Conservation (phyloP, 1,139 yeast species). For the Taphrina populina region DNA sequence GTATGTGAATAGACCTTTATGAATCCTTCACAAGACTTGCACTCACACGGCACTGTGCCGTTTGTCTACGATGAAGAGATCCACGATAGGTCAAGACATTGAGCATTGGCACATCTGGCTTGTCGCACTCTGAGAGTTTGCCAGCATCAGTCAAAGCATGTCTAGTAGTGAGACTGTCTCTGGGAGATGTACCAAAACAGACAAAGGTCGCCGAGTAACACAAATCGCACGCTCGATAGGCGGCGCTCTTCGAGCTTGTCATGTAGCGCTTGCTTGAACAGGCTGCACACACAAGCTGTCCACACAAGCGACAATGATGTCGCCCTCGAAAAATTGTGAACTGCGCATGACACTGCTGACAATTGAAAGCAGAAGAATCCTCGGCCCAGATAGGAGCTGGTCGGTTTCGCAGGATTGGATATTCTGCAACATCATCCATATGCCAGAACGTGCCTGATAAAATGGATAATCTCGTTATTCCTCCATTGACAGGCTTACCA, state of each 20-base stretch:
- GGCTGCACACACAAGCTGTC: slow-evolving; percentile 13
- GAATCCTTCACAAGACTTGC: no score
- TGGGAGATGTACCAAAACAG: no score
- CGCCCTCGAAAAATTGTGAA: slow-evolving; percentile 23
- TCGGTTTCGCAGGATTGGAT: slow-evolving; percentile 12
- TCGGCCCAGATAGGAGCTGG: slow-evolving; percentile 25
- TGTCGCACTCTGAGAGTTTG: no score
- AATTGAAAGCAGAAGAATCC: slow-evolving; percentile 4
- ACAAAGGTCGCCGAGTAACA: not conserved
- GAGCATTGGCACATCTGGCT: no score
- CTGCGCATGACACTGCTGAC: slow-evolving; percentile 10
- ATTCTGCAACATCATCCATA: not conserved
- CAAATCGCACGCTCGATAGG: not conserved
- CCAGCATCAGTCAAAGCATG: no score
- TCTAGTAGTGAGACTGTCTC: no score
- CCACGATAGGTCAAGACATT: no score
- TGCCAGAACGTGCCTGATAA: not conserved
- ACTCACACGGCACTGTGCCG: no score
- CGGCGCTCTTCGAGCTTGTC: slow-evolving; percentile 18
- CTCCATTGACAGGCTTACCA: not conserved
- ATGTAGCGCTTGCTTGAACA: slow-evolving; percentile 23
- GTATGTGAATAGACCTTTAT: no score
- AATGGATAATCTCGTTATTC: not conserved
- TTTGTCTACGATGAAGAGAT: no score
- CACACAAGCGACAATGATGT: slow-evolving; percentile 33